Evolutionary conservation across 371 early-diverging fungal genomes (phyloP).

Genomic region (Lichtheimia hyalospora): DNA sequence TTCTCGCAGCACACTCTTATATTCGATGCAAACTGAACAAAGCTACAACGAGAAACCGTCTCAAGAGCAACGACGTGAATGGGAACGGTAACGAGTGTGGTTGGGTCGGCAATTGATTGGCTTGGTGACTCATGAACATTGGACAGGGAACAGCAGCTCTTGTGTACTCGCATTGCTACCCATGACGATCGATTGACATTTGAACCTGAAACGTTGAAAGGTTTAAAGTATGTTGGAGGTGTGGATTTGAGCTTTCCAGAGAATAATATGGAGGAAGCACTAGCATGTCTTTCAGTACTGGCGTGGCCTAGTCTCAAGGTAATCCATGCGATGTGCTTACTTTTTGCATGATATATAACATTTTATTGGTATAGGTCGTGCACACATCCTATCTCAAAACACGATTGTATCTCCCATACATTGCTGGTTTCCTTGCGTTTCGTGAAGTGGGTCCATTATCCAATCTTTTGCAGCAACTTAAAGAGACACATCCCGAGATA

Average conservation of each 20-base stretch:
- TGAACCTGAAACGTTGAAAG: conserved; percentile 28
- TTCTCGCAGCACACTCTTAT: too few relatives aligned
- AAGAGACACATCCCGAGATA: conserved; percentile 47
- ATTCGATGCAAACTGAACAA: too few relatives aligned
- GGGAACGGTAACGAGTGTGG: background rate
- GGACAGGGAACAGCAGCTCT: conserved; percentile 20
- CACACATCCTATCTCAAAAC: conserved; percentile 55
- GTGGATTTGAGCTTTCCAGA: conserved; percentile 83
- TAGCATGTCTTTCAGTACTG: conserved; percentile 75
- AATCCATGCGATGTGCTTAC: conserved; percentile 7
- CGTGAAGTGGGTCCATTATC: conserved; percentile 75
- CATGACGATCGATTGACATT: conserved; percentile 22
- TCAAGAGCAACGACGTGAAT: background rate
- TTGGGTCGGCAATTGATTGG: background rate
- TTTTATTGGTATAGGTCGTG: conserved; percentile 42
- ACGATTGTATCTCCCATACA: conserved; percentile 73
- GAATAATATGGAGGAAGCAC: conserved; percentile 60
- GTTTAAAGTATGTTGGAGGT: conserved; percentile 72
- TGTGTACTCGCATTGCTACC: conserved; percentile 2
- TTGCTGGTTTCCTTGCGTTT: conserved; percentile 88
- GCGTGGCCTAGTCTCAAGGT: conserved; percentile 60
- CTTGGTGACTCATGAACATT: background rate
- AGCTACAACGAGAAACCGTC: background rate
- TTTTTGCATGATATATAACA: background rate
- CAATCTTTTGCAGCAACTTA: conserved; percentile 53